Evolutionary conservation across 192 early-diverging fungal genomes (phyloP).

Genomic region (Podila minutissima): DNA sequence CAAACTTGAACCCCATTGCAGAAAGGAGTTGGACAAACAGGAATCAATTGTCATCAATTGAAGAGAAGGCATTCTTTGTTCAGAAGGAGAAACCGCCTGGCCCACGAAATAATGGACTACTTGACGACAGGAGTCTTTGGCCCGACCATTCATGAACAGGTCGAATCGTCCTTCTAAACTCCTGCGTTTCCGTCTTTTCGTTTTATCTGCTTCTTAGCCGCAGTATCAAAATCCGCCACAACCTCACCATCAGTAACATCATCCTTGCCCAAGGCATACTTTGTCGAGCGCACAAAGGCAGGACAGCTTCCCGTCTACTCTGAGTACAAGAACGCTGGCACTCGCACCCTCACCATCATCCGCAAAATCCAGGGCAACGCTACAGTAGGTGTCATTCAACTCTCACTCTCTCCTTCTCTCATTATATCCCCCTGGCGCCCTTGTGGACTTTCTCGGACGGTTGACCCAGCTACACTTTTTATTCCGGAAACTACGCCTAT

Average conservation of each 20-base stretch:
- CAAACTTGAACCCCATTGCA: too few species aligned
- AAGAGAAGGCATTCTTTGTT: too few species aligned
- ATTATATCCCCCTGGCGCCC: neutral
- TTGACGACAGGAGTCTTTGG: too few species aligned
- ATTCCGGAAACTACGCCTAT: too few species aligned
- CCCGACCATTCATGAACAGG: too few species aligned
- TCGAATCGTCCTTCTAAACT: too few species aligned
- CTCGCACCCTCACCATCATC: slow-evolving; percentile 69
- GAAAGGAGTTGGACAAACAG: too few species aligned
- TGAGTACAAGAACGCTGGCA: slow-evolving; percentile 73
- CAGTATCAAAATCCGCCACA: neutral
- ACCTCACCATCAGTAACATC: slow-evolving; percentile 7
- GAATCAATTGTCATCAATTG: too few species aligned
- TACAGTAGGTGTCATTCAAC: slow-evolving; percentile 39
- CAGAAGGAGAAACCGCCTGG: too few species aligned
- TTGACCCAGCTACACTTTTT: too few species aligned
- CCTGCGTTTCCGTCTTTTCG: neutral
- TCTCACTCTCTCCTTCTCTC: too few species aligned
- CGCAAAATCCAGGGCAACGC: slow-evolving; percentile 78
- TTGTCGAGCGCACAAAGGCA: slow-evolving; percentile 69
- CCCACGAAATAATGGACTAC: too few species aligned
- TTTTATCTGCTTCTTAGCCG: neutral
- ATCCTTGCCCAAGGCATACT: slow-evolving; percentile 60
- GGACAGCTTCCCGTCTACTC: slow-evolving; percentile 76
- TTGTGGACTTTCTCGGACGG: neutral